Conservation (phyloP, 495 filamentous ascomycete genomes). For the Lichenothelia convexa region DNA sequence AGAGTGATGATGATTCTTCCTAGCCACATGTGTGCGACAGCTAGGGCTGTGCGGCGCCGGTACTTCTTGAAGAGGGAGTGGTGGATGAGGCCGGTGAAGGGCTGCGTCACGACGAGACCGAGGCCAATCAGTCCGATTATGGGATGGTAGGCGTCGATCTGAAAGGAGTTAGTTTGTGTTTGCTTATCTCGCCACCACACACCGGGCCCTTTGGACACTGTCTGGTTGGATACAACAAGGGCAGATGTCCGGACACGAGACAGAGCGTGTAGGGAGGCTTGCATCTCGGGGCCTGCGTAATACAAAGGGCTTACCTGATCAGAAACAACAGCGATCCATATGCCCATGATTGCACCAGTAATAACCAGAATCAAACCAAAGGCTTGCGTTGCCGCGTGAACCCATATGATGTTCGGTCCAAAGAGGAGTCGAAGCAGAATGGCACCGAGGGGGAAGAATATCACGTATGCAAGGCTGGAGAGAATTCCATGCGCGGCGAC, state of each 20-base stretch:
- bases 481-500: constrained; percentile 10
- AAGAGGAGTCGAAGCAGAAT: constrained; percentile 10
- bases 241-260: no score
- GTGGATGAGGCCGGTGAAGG: not conserved
- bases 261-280: not conserved
- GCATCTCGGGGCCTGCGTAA: no score
- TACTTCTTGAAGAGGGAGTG: not conserved
- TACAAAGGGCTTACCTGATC: not conserved
- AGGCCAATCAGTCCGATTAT: not conserved
- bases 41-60: not conserved
- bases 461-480: constrained; percentile 12
- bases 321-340: constrained; percentile 4
- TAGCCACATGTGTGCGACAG: constrained; percentile 1
- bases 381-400: constrained; percentile 11
- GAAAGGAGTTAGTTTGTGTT: not conserved
- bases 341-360: constrained; percentile 12
- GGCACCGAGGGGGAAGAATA: constrained; percentile 15
- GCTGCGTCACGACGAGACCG: not conserved
- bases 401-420: constrained; percentile 7
- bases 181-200: not conserved
- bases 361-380: constrained; percentile 10
- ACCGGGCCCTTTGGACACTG: no score
- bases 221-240: no score
- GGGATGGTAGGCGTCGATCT: not conserved
- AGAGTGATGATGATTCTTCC: constrained; percentile 20